These are phyloP conservation scores for Fusarium scirpi DNA, from an alignment of 2,329 filamentous ascomycete genomes.

Conservation along the genomic window DNA sequence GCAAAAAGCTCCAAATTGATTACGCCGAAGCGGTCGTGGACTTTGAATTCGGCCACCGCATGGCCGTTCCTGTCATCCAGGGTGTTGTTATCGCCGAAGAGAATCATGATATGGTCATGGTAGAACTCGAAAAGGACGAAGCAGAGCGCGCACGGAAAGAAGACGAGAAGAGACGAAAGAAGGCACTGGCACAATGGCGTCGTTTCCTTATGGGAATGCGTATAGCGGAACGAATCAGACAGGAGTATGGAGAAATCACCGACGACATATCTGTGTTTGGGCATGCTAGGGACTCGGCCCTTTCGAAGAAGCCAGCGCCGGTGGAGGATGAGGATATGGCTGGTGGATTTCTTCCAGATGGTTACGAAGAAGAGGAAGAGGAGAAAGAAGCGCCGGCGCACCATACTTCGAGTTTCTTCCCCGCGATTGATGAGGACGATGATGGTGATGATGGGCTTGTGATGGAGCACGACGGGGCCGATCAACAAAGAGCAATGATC, in stretches of 20 bases:
- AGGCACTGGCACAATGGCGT: slow-evolving; percentile 81
- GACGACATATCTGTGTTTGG: slow-evolving; percentile 67
- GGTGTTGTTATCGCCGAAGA: slow-evolving; percentile 91
- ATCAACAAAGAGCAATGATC: neutral
- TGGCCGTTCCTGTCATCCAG: slow-evolving; percentile 91
- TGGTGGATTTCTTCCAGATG: slow-evolving; percentile 72
- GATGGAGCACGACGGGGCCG: slow-evolving; percentile 48
- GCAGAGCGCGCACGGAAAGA: slow-evolving; percentile 81
- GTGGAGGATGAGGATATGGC: slow-evolving; percentile 64
- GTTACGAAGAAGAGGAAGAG: slow-evolving; percentile 62
- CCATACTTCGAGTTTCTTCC: slow-evolving; percentile 62
- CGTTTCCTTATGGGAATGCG: slow-evolving; percentile 88
- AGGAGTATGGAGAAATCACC: slow-evolving; percentile 77
- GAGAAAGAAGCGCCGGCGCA: slow-evolving; percentile 49
- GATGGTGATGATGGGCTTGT: slow-evolving; percentile 51
- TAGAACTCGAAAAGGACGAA: slow-evolving; percentile 83
- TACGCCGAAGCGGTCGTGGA: slow-evolving; percentile 95
- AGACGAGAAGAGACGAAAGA: slow-evolving; percentile 82
- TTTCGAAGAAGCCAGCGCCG: slow-evolving; percentile 35
- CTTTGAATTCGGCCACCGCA: slow-evolving; percentile 95
- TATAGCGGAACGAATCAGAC: slow-evolving; percentile 80
- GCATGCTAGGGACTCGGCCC: slow-evolving; percentile 54
- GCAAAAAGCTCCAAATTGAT: slow-evolving; percentile 85
- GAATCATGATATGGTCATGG: slow-evolving; percentile 78
- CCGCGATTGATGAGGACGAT: slow-evolving; percentile 59